phyloP scores from a whole-genome alignment of 768 basidiomycete species.

The Boletus vermiculosoides region DNA sequence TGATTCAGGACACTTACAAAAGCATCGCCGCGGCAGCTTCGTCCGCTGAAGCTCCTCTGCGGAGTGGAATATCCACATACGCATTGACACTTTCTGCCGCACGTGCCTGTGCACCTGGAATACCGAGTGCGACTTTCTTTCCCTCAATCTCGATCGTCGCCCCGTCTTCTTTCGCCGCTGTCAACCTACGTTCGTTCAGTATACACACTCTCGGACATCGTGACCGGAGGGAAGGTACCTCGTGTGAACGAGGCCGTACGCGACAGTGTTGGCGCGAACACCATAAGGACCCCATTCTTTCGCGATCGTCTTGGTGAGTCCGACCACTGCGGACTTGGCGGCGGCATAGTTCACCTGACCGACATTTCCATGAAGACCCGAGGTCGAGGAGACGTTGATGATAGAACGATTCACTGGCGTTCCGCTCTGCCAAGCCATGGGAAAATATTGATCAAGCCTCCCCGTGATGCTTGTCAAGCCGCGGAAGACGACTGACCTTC shows the following conservation, averaged over 20 bases:
- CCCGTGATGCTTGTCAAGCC: neutral
- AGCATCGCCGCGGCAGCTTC: slow-evolving; percentile 75
- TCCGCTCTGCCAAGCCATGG: slow-evolving; percentile 39
- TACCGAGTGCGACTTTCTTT: slow-evolving; percentile 79
- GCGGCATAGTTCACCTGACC: slow-evolving; percentile 84
- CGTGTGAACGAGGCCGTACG: slow-evolving; percentile 76
- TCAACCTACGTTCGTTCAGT: slow-evolving; percentile 49
- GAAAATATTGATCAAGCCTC: neutral
- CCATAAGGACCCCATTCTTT: slow-evolving; percentile 87
- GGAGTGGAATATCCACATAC: slow-evolving; percentile 59
- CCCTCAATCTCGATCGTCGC: slow-evolving; percentile 76
- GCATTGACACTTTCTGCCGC: slow-evolving; percentile 38
- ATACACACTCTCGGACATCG: neutral
- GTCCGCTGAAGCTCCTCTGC: slow-evolving; percentile 64
- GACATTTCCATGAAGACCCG: slow-evolving; percentile 85
- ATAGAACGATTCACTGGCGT: slow-evolving; percentile 69
- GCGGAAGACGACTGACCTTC: slow-evolving; percentile 43
- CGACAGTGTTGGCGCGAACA: slow-evolving; percentile 80
- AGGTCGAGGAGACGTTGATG: slow-evolving; percentile 77
- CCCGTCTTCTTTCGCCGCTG: slow-evolving; percentile 76
- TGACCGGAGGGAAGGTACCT: slow-evolving; percentile 40
- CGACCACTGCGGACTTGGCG: slow-evolving; percentile 75
- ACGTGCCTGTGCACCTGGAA: slow-evolving; percentile 55
- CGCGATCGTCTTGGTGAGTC: slow-evolving; percentile 80
- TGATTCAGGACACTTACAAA: slow-evolving; percentile 53